Evolutionary conservation across 1,284 basidiomycete species (phyloP).

Genomic region (Fereydounia khargensis): DNA sequence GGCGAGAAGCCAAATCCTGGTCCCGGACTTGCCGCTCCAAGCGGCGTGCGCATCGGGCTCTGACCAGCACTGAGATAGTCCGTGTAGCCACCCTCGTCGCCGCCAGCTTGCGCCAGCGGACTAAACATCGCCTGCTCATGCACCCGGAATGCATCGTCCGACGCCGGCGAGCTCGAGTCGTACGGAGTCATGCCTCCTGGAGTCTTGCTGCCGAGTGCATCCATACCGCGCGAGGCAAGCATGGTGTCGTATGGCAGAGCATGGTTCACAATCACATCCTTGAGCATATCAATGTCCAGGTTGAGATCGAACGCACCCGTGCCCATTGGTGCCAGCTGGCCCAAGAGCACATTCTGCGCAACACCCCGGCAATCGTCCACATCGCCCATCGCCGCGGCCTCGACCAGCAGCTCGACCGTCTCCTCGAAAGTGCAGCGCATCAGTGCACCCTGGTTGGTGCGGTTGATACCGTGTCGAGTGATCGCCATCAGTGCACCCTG

Average conservation of each 20-base stretch:
- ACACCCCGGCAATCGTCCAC: constrained; percentile 97
- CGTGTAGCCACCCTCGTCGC: constrained; percentile 73
- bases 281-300: constrained; percentile 95
- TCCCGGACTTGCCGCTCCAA: constrained; percentile 49
- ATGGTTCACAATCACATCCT: constrained; percentile 97
- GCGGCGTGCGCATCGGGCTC: constrained; percentile 65
- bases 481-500: constrained; percentile 95
- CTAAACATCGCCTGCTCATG: constrained; percentile 89
- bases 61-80: constrained; percentile 70
- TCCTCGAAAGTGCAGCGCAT: constrained; percentile 99
- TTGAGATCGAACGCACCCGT: constrained; percentile 82
- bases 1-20: constrained; percentile 54
- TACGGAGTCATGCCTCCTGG: constrained; percentile 56
- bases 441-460: constrained; percentile 71
- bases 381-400: constrained; percentile 95
- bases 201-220: constrained; percentile 47
- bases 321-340: constrained; percentile 85
- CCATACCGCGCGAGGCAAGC: constrained; percentile 59
- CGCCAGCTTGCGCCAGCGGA: constrained; percentile 82
- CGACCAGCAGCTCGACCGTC: constrained; percentile 98
- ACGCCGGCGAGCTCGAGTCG: constrained; percentile 75
- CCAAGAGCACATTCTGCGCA: constrained; percentile 96
- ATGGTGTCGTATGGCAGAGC: constrained; percentile 68
- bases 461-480: constrained; percentile 98
- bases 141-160: constrained; percentile 61